Percentiles rank a stretch among this genome's conserved stretches.
phyloP scores from a whole-genome alignment of 176 grass and related monocot genomes.

The Triticum urartu region DNA sequence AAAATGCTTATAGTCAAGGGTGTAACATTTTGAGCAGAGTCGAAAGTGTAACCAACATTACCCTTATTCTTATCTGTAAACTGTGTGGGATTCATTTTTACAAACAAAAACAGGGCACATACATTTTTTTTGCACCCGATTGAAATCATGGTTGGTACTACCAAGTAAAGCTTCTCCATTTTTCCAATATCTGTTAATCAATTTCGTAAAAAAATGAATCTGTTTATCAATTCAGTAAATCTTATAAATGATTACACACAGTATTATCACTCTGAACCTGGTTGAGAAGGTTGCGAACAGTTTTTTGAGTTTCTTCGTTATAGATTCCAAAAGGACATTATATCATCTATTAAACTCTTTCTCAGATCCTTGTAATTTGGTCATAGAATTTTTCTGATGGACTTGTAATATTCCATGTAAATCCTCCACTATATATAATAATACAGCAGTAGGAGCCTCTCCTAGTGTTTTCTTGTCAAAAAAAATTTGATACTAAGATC shows the following conservation, averaged over 20 bases:
- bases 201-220: not conserved
- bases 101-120: not conserved
- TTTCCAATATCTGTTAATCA: not conserved
- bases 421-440: no score
- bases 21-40: not conserved
- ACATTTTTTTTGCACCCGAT: conserved; percentile 14
- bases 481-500: no score
- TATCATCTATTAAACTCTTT: no score
- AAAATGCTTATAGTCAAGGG: not conserved
- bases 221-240: not conserved
- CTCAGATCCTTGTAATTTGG: no score
- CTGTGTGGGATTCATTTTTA: not conserved
- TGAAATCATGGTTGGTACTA: not conserved
- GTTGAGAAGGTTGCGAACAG: no score
- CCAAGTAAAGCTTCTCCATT: no score
- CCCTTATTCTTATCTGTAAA: conserved; percentile 1
- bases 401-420: no score
- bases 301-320: no score
- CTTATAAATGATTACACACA: not conserved
- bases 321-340: no score
- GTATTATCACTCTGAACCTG: not conserved
- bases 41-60: not conserved
- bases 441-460: no score
- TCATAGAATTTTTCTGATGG: no score
- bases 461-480: no score